Base-by-base conservation (phyloP, 805 yeast genomes). In the Tetrapisispora phaffii region DNA sequence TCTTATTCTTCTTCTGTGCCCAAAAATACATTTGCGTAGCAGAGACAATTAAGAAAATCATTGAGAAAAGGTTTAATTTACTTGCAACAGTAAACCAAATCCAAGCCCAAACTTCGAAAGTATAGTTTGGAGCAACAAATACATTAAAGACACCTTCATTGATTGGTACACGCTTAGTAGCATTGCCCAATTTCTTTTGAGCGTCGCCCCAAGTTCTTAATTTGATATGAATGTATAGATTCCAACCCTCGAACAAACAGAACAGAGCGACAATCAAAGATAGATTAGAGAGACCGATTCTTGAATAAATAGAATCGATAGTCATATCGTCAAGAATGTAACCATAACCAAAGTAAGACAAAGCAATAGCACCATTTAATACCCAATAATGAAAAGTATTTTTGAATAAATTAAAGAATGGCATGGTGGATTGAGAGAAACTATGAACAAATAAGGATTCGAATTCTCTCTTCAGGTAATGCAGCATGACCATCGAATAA, bases 301-400 rank as follows among this genome's bases (percentile, higher is more conserved):
- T 37, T 15, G 47, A 38, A 42, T 57, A 59, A 2, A 47, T 39
- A 24, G 45, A 40, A 42, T 45, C 47, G 15, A 60, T 48, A 6
- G 39, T 46, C 8, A 45, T 41, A 41, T 58, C 54, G 9, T 43
- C 44, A 8, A 60, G 33, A 2, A 55, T 19, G 43, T 58, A 62
- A 10, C 95, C 57, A 74, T 79, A 53, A 65, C 71, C 54, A 56
- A 67, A 79, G 75, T 82, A 54, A 69, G 57, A 50, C 50, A 73
- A 37, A 53, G 73, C 53, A 67, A 72, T 62, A 12, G 76, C 60
- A 8, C 97, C 97, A 44, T 88, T 82, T 52, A 90, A 69, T n/a
- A 85, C 63, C 97, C 97, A 90, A 68, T 93, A 93, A 64, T 93
- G 97, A 52, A 76, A 71, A 34, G 88, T 81, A 69, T 93, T 93